These are phyloP conservation scores for Claviceps pazoutovae DNA, from an alignment of 2,329 filamentous ascomycete genomes.

Conservation along the genomic window DNA sequence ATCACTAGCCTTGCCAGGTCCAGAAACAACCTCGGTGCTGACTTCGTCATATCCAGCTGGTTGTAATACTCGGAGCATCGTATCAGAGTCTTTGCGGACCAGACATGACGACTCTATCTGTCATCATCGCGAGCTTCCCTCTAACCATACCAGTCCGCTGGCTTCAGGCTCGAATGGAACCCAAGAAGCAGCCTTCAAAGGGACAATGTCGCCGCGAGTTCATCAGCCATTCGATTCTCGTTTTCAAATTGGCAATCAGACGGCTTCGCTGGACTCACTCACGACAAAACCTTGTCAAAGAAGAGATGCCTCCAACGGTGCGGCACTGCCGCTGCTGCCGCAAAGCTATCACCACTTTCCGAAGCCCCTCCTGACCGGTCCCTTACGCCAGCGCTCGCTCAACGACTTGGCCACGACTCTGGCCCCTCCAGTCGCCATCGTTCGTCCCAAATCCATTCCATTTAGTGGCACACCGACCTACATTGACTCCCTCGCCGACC, in stretches of 20 bases:
- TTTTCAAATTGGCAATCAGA: background rate
- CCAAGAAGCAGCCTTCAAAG: background rate
- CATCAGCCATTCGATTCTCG: background rate
- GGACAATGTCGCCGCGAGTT: background rate
- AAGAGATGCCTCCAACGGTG: background rate
- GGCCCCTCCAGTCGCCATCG: background rate
- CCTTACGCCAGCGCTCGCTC: slow-evolving; percentile 2
- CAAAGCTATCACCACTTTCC: background rate
- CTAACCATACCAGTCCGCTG: background rate
- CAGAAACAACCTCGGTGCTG: background rate
- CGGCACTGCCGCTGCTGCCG: background rate
- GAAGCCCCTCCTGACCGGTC: background rate
- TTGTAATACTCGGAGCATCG: background rate
- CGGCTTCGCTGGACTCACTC: background rate
- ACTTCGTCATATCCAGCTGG: background rate
- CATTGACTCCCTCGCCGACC: background rate
- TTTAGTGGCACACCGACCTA: background rate
- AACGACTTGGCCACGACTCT: slow-evolving; percentile 1
- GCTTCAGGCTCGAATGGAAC: background rate
- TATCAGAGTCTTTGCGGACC: background rate
- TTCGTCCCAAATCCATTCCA: slow-evolving; percentile 3
- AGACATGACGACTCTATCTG: background rate
- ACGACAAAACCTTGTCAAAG: background rate
- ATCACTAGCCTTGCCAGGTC: background rate
- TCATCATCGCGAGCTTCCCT: background rate